Evolutionary conservation across 202 grass and related monocot genomes (phyloP).

Genomic region (Cymbopogon flexuosus): DNA sequence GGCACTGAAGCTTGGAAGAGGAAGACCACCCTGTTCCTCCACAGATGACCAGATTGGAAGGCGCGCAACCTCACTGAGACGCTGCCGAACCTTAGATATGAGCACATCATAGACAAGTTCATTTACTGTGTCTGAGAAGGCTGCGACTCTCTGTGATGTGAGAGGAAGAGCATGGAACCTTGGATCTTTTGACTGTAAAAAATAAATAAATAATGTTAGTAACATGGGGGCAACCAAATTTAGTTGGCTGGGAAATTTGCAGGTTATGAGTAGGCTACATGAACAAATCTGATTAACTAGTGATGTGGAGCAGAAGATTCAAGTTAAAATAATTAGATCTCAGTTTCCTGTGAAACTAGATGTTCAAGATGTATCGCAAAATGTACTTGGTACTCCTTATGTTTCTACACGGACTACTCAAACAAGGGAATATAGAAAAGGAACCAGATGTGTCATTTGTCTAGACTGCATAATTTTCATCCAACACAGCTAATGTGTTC

Average conservation of each 20-base stretch:
- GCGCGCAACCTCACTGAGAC: constrained; percentile 67
- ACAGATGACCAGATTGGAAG: constrained; percentile 65
- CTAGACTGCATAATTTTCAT: constrained; percentile 1
- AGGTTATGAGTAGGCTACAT: not conserved
- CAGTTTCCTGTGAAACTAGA: not conserved
- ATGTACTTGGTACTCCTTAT: not conserved
- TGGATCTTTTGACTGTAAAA: constrained; percentile 82
- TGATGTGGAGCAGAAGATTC: not conserved
- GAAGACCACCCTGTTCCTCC: not conserved
- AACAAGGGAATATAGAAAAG: not conserved
- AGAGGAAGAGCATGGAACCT: constrained; percentile 83
- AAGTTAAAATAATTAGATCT: not conserved
- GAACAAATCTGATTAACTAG: not conserved
- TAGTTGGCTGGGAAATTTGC: not conserved
- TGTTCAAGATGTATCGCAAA: not conserved
- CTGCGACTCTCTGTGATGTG: constrained; percentile 78
- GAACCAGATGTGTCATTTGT: not conserved
- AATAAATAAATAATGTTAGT: constrained; percentile 18
- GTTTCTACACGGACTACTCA: not conserved
- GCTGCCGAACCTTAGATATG: constrained; percentile 79
- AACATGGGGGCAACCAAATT: not conserved
- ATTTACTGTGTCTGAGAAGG: constrained; percentile 91
- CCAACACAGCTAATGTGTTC: not conserved
- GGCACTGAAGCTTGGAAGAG: constrained; percentile 93
- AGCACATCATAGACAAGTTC: constrained; percentile 92